phyloP scores from a whole-genome alignment of 1,284 basidiomycete species.

The Irpex sp. region DNA sequence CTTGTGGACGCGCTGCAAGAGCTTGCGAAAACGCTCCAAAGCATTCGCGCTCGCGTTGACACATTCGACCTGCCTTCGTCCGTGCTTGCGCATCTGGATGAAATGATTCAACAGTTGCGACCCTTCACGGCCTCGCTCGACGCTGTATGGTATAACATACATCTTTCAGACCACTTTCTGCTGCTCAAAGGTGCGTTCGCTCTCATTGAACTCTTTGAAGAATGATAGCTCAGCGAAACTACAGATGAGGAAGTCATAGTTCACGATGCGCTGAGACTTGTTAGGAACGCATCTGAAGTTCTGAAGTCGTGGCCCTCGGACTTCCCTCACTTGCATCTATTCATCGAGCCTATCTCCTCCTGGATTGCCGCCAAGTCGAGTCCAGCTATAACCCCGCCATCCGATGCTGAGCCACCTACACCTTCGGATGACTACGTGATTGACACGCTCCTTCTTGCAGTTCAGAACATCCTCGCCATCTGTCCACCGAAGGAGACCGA shows the following conservation, averaged over 20 bases:
- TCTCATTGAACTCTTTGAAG: background rate
- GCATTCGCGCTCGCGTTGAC: slow-evolving; percentile 3
- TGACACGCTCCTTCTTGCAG: slow-evolving; percentile 47
- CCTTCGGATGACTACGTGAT: slow-evolving; percentile 40
- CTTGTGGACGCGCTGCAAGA: slow-evolving; percentile 12
- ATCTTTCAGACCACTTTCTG: slow-evolving; percentile 28
- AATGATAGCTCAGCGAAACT: background rate
- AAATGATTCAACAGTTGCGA: background rate
- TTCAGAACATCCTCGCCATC: slow-evolving; percentile 29
- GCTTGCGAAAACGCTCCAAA: slow-evolving; percentile 4
- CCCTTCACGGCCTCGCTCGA: background rate
- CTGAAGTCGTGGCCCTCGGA: background rate
- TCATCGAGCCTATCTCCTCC: slow-evolving; percentile 43
- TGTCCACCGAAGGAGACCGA: slow-evolving; percentile 3
- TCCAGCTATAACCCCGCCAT: background rate
- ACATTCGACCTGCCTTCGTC: background rate
- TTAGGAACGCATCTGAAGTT: background rate
- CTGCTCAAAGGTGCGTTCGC: slow-evolving; percentile 34
- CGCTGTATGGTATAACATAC: slow-evolving; percentile 26
- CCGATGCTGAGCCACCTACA: background rate
- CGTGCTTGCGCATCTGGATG: background rate
- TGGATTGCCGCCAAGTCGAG: slow-evolving; percentile 41
- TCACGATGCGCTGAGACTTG: background rate
- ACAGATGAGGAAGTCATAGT: slow-evolving; percentile 2
- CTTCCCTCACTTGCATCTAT: slow-evolving; percentile 19